These are phyloP conservation scores for Somion occarium DNA, from an alignment of 1,284 basidiomycete species.

Conservation along the genomic window DNA sequence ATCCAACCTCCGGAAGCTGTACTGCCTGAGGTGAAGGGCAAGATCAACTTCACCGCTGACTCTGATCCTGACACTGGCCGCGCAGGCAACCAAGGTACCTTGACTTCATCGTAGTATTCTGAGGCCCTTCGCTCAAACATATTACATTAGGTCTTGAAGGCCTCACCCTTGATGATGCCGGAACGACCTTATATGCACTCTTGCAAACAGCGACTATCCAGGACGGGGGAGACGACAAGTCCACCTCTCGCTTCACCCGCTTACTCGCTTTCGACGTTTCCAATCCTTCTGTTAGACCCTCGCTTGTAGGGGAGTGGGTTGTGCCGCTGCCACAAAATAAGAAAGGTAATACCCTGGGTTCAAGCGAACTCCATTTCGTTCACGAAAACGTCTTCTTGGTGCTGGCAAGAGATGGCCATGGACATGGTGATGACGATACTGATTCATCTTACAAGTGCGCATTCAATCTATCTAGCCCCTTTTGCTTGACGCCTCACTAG, in stretches of 20 bases:
- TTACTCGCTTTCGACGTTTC: conserved; percentile 53
- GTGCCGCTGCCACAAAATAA: conserved; percentile 53
- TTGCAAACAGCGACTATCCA: conserved; percentile 63
- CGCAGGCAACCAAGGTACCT: conserved; percentile 40
- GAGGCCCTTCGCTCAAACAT: too few relatives aligned
- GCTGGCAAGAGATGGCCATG: conserved; percentile 58
- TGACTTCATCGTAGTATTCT: neutral
- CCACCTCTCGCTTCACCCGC: conserved; percentile 47
- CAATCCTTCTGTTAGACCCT: conserved; percentile 24
- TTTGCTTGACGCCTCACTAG: neutral
- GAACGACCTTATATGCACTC: conserved; percentile 52
- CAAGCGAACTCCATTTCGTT: conserved; percentile 58
- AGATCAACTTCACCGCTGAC: conserved; percentile 52
- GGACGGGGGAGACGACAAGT: conserved; percentile 49
- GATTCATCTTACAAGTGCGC: conserved; percentile 55
- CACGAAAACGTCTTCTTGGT: conserved; percentile 49
- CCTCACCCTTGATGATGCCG: conserved; percentile 48
- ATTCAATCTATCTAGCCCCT: neutral
- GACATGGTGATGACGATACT: conserved; percentile 47
- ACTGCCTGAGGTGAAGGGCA: conserved; percentile 42
- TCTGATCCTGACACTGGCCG: conserved; percentile 48
- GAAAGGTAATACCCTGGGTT: conserved; percentile 47
- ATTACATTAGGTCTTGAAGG: conserved; percentile 51
- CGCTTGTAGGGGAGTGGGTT: conserved; percentile 54
- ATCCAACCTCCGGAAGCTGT: conserved; percentile 59